Evolutionary conservation across 768 basidiomycete genomes (phyloP).

Genomic region (Boletus bicolor): DNA sequence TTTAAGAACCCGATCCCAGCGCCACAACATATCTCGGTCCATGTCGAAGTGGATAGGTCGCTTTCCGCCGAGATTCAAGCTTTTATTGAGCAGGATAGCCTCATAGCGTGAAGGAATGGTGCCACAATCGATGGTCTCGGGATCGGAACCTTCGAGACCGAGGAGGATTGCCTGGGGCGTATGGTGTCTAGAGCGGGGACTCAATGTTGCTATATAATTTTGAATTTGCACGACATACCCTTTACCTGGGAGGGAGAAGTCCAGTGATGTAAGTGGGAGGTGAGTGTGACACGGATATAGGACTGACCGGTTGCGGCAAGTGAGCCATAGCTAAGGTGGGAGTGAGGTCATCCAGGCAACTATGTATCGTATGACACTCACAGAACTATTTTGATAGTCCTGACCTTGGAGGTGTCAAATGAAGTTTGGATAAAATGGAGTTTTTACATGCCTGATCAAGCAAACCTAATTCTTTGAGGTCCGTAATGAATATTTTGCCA

Average conservation of each 20-base stretch:
- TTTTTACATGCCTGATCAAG: slow-evolving; percentile 56
- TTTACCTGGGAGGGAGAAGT: slow-evolving; percentile 50
- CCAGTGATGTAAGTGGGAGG: slow-evolving; percentile 3
- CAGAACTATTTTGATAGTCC: slow-evolving; percentile 81
- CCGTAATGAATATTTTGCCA: slow-evolving; percentile 80
- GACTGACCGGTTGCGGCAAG: slow-evolving; percentile 83
- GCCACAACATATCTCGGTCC: slow-evolving; percentile 91
- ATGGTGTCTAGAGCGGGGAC: slow-evolving; percentile 56
- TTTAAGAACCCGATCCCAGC: slow-evolving; percentile 84
- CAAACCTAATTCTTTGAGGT: slow-evolving; percentile 63
- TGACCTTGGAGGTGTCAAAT: slow-evolving; percentile 46
- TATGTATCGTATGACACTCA: slow-evolving; percentile 35
- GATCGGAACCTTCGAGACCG: slow-evolving; percentile 85
- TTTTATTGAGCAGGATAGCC: slow-evolving; percentile 61
- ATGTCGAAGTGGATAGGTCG: slow-evolving; percentile 83
- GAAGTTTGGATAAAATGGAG: background rate
- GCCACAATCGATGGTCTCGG: slow-evolving; percentile 89
- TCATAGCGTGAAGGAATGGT: slow-evolving; percentile 76
- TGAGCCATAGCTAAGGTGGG: slow-evolving; percentile 69
- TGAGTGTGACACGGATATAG: background rate
- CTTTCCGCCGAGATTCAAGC: slow-evolving; percentile 65
- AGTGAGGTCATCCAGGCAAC: background rate
- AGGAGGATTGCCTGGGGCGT: slow-evolving; percentile 85
- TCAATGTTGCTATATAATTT: slow-evolving; percentile 1
- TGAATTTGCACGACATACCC: slow-evolving; percentile 46